Conservation (phyloP, 352 stramenopile species). For the Phytopythium mirpurense region DNA sequence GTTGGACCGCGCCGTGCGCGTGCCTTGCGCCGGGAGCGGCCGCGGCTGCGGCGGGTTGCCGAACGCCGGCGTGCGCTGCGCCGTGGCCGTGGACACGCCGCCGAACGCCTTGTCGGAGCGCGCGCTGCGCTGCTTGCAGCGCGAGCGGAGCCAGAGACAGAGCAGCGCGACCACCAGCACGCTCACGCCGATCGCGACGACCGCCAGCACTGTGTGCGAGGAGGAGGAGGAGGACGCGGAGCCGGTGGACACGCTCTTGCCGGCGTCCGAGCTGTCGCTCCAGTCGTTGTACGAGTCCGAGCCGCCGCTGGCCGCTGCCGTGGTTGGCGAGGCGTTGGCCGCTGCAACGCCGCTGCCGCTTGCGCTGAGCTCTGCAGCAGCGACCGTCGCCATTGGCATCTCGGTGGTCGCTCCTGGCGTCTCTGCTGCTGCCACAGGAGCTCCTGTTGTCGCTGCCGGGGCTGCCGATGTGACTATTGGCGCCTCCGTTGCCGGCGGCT, state of each 20-base stretch:
- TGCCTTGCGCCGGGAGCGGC: too few species aligned
- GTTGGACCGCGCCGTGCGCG: background rate
- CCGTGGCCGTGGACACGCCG: background rate
- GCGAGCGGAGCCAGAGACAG: background rate
- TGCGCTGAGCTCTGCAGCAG: background rate
- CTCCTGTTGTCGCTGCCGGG: background rate
- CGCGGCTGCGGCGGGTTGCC: background rate
- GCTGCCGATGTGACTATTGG: background rate
- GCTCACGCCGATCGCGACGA: background rate
- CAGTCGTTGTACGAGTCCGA: conserved; percentile 8
- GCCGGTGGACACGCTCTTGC: background rate
- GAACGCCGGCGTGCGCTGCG: background rate
- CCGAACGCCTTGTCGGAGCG: background rate
- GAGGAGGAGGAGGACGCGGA: background rate
- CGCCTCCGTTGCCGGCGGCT: background rate
- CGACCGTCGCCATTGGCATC: conserved; percentile 1
- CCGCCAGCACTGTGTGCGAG: background rate
- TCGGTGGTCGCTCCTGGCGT: background rate
- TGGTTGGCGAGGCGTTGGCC: background rate
- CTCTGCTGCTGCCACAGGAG: background rate
- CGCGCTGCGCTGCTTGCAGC: conserved; percentile 3
- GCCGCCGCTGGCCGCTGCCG: background rate
- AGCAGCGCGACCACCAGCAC: background rate
- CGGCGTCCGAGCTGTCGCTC: background rate
- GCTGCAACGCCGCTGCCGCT: background rate